Percentiles rank a stretch among this genome's conserved stretches.
Evolutionary conservation across 1,139 yeast species (phyloP).

Genomic region (Yamadazyma dushanensis): DNA sequence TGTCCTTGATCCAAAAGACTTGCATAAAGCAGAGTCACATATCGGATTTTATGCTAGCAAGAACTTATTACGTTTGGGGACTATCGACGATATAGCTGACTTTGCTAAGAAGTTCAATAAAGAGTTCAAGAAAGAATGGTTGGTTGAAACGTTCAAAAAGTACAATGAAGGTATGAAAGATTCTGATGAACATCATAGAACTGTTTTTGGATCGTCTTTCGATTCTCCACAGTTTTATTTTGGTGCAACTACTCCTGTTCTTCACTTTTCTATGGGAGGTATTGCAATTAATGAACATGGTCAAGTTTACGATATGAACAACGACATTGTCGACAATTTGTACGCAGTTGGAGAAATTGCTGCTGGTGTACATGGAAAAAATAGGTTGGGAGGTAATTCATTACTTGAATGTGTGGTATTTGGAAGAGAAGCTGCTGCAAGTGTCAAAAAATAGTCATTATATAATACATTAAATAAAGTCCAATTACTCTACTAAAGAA

Average conservation of each 20-base stretch:
- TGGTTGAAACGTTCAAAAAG: conserved; percentile 15
- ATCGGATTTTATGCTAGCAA: conserved; percentile 31
- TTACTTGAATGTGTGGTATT: conserved; percentile 42
- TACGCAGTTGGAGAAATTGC: conserved; percentile 42
- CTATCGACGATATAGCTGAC: conserved; percentile 19
- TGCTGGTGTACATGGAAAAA: conserved; percentile 42
- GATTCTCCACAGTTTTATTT: conserved; percentile 20
- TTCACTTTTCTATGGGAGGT: conserved; percentile 45
- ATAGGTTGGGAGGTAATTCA: conserved; percentile 39
- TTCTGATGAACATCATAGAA: conserved; percentile 23
- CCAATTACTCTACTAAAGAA: conserved; percentile 6
- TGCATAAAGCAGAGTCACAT: conserved; percentile 27
- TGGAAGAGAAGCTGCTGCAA: conserved; percentile 23
- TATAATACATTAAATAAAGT: neutral
- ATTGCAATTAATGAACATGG: conserved; percentile 28
- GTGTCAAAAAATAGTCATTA: neutral
- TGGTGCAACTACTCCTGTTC: conserved; percentile 39
- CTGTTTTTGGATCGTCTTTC: conserved; percentile 22
- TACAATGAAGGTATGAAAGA: conserved; percentile 15
- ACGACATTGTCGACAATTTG: conserved; percentile 22
- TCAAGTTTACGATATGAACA: conserved; percentile 23
- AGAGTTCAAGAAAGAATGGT: conserved; percentile 9
- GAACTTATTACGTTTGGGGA: conserved; percentile 28
- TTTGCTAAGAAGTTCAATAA: conserved; percentile 19
- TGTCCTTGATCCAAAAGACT: conserved; percentile 27